Percentiles rank a stretch among this genome's conserved stretches.
These are phyloP conservation scores for Amylostereum areolatum DNA, from an alignment of 1,284 basidiomycete species.

Conservation along the genomic window DNA sequence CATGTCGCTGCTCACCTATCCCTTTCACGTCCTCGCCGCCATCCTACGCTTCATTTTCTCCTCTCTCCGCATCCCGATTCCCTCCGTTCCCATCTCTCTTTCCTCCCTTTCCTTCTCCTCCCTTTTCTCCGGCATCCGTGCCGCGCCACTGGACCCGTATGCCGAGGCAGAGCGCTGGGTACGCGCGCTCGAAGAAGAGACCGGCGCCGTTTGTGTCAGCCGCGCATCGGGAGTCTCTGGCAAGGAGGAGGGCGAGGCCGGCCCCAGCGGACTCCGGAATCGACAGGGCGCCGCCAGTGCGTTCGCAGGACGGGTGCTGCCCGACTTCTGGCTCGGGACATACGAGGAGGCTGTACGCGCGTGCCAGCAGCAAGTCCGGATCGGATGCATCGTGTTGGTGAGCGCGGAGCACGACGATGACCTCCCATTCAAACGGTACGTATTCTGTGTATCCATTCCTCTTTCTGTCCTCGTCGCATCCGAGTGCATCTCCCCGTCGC, in stretches of 20 bases:
- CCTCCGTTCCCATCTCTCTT: conserved; percentile 22
- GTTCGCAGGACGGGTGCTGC: conserved; percentile 34
- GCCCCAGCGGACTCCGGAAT: conserved; percentile 9
- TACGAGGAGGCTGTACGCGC: conserved; percentile 76
- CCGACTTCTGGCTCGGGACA: conserved; percentile 76
- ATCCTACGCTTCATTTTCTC: conserved; percentile 28
- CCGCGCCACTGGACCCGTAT: conserved; percentile 30
- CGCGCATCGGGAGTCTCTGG: conserved; percentile 13
- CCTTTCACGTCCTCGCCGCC: conserved; percentile 24
- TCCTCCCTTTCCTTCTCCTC: conserved; percentile 40
- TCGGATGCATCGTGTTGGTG: conserved; percentile 82
- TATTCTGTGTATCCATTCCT: background rate
- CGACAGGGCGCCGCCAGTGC: conserved; percentile 8
- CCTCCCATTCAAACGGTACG: conserved; percentile 77
- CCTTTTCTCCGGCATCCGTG: conserved; percentile 25
- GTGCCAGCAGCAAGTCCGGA: conserved; percentile 67
- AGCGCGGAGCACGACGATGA: conserved; percentile 90
- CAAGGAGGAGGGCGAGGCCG: conserved; percentile 15
- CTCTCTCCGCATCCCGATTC: conserved; percentile 27
- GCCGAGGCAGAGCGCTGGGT: conserved; percentile 69
- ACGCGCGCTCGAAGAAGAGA: conserved; percentile 72
- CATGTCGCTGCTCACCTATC: conserved; percentile 13
- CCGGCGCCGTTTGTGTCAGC: conserved; percentile 42
- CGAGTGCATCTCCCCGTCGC: too few relatives aligned
- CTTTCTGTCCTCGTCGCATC: too few relatives aligned